Percentiles rank a stretch among this genome's conserved stretches.
Evolutionary conservation across 148 eudicot genomes (phyloP).

Genomic region (Rheum nobile): DNA sequence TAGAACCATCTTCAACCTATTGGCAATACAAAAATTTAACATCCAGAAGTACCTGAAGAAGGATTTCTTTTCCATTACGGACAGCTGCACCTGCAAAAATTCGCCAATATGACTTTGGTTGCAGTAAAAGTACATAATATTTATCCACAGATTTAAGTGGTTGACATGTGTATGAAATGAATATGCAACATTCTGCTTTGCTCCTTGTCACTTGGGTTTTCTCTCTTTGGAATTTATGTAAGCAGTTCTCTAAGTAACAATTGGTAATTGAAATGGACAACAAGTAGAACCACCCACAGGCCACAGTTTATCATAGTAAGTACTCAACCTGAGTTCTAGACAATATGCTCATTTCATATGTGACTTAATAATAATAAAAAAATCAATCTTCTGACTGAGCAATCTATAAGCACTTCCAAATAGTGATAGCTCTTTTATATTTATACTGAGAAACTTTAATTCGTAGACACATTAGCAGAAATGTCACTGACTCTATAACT

Average conservation of each 20-base stretch:
- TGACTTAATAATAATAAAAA: not conserved
- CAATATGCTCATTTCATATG: not conserved
- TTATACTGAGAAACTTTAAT: not conserved
- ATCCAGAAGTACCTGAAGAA: conserved; percentile 51
- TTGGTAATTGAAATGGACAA: too few species aligned
- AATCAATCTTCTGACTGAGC: not conserved
- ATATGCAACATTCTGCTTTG: not conserved
- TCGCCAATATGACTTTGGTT: not conserved
- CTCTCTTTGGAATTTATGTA: not conserved
- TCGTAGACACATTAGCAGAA: not conserved
- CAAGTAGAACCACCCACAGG: not conserved
- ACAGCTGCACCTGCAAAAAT: conserved; percentile 38
- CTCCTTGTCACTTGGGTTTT: not conserved
- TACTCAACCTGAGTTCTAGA: not conserved
- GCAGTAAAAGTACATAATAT: not conserved
- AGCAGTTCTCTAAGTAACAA: not conserved
- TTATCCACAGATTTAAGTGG: not conserved
- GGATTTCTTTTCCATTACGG: conserved; percentile 64
- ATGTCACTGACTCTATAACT: not conserved
- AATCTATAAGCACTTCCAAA: too few species aligned
- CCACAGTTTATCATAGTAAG: not conserved
- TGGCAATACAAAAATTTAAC: not conserved
- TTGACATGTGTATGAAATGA: not conserved
- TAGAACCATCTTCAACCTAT: not conserved
- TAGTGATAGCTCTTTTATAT: too few species aligned